Evolutionary conservation across 1,284 basidiomycete species (phyloP).

Genomic region (Anthracocystis setariae): DNA sequence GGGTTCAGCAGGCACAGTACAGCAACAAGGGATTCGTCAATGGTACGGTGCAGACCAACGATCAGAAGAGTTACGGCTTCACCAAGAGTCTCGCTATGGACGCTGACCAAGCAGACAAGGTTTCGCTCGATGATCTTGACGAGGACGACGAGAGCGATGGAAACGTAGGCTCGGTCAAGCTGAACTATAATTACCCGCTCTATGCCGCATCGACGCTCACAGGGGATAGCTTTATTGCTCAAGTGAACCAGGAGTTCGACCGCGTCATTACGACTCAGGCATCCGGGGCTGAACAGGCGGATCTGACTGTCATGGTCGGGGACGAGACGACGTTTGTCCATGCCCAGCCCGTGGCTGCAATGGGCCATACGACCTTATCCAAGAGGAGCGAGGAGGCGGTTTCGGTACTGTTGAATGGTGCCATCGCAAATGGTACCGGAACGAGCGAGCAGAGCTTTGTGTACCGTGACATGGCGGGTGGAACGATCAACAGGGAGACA

Average conservation of each 20-base stretch:
- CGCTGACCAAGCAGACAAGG: neutral
- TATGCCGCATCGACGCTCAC: constrained; percentile 15
- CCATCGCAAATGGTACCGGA: constrained; percentile 18
- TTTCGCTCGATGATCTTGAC: constrained; percentile 4
- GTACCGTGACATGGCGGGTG: constrained; percentile 29
- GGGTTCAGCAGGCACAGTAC: constrained; percentile 18
- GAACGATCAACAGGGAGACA: constrained; percentile 26
- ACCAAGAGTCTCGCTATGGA: constrained; percentile 17
- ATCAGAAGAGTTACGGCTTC: constrained; percentile 22
- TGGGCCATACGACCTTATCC: constrained; percentile 13
- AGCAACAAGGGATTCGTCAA: constrained; percentile 25
- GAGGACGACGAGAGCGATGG: neutral
- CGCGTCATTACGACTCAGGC: constrained; percentile 1
- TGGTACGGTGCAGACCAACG: constrained; percentile 27
- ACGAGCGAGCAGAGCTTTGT: constrained; percentile 18
- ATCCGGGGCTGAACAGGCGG: neutral
- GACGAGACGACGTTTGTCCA: constrained; percentile 26
- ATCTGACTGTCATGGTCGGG: constrained; percentile 8
- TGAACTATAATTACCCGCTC: constrained; percentile 36
- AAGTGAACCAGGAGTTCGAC: constrained; percentile 22
- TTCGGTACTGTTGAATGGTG: constrained; percentile 15
- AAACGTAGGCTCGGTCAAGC: constrained; percentile 9
- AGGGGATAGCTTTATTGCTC: constrained; percentile 9
- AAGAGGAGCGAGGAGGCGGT: constrained; percentile 4
- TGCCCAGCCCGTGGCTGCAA: constrained; percentile 4